Evolutionary conservation across 164 flowering plant species (phyloP), one percentile per base, ranked within the genome.

Genomic region (Amborella trichopoda): DNA sequence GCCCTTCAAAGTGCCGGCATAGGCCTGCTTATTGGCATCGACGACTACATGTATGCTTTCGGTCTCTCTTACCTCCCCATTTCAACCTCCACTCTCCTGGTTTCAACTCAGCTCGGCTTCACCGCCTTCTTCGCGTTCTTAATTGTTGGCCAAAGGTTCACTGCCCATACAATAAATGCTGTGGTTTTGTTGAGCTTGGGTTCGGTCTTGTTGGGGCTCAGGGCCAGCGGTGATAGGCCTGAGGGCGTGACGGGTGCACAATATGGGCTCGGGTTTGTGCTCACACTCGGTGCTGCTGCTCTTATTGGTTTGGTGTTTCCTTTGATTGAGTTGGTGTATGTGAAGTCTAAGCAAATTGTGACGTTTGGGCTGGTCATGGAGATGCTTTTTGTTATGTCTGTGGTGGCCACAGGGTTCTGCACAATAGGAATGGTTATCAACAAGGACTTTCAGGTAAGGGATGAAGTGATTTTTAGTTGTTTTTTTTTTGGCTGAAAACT

Each of bases 41-140:
- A 53, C 38, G 53, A 48, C 44, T 59, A 47, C 44, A 32, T 59
- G 63, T 59, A 53, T 39, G 47, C 63, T 6, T 20, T 16, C 3
- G 58, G 63, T 18, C 8, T 42, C 3, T 40, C 63, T 5, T 34
- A 8, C 58, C 58, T 58, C 4, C 62, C 62, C 18, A 55, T 58
- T 30, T 58, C 62, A 16, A 61, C 65, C 0, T 48, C 59, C 20
- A 39, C 62, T 4, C 53, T 59, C 19, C 63, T 59, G 39, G 25
- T 59, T 14, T 39, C 58, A 14, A 59, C 63, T 21, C 59, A 55
- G 37, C 59, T 55, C 25, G 46, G 30, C 26, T 55, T 55, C 47
- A 55, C 52, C 14, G 59, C 59, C 2, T 30, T 55, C 39, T 55
- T 55, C 22, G 46, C 59, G 0, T 24, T 39, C 19, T 16, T 55